Conservation (phyloP, 169 alveolate species). For the Eimeria zaria region DNA sequence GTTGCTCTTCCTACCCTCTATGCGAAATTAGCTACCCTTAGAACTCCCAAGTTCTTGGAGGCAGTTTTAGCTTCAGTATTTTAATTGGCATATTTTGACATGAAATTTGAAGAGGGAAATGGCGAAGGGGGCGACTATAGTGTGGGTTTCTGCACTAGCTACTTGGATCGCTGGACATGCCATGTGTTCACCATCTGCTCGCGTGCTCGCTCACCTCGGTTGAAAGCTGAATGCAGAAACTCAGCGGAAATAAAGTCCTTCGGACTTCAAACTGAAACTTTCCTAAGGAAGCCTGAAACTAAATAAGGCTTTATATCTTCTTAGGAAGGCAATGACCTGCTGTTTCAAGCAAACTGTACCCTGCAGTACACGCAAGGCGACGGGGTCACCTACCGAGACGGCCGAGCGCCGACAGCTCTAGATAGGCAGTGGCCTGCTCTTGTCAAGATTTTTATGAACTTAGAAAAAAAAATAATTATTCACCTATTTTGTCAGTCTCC, state of each 20-base stretch:
- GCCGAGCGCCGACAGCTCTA: slow-evolving; percentile 8
- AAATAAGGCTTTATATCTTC: neutral
- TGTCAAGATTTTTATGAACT: neutral
- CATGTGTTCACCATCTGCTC: neutral
- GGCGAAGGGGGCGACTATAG: neutral
- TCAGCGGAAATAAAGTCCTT: neutral
- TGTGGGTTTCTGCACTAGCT: neutral
- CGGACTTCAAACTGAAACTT: neutral
- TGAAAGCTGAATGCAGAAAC: neutral
- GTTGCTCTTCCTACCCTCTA: no score
- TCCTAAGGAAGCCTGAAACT: neutral
- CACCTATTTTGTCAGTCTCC: neutral
- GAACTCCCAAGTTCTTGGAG: no score
- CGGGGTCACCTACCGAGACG: slow-evolving; percentile 80
- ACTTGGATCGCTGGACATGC: slow-evolving; percentile 16
- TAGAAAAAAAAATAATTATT: neutral
- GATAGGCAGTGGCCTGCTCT: slow-evolving; percentile 55
- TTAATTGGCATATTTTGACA: no score
- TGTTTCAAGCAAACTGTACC: neutral
- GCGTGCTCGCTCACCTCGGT: neutral
- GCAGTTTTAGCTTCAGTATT: neutral
- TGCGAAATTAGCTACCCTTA: no score
- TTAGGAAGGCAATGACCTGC: neutral
- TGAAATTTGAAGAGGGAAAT: neutral
- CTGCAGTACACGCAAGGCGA: neutral